Evolutionary conservation across 768 basidiomycete genomes (phyloP).

Genomic region (Tephrocybe rancida): DNA sequence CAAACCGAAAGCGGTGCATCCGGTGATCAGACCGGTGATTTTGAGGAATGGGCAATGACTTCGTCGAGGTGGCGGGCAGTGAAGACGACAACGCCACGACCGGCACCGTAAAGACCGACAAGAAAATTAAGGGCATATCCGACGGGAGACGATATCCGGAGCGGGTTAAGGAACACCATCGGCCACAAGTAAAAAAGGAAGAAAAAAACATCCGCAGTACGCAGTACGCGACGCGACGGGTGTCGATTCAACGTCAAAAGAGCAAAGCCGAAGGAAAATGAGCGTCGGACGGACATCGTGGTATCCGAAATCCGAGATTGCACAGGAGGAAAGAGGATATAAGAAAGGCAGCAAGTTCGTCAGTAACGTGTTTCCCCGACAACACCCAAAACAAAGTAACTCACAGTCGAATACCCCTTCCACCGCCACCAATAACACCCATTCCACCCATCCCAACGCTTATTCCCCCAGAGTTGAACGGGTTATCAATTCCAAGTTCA

Average conservation of each 20-base stretch:
- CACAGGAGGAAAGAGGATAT: conserved; percentile 4
- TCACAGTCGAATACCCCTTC: conserved; percentile 39
- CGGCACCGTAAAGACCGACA: neutral
- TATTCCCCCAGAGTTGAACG: conserved; percentile 34
- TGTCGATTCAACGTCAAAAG: neutral
- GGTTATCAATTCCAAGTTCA: conserved; percentile 34
- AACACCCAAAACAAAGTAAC: conserved; percentile 13
- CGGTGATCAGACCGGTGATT: neutral
- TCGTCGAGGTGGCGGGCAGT: neutral
- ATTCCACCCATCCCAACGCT: conserved; percentile 50
- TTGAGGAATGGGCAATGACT: neutral
- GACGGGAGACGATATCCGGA: neutral
- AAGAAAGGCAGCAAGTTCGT: conserved; percentile 12
- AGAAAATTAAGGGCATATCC: neutral
- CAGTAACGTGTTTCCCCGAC: conserved; percentile 12
- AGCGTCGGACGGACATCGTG: too few relatives aligned
- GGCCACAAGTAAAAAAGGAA: neutral
- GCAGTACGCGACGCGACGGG: conserved; percentile 8
- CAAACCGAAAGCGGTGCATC: neutral
- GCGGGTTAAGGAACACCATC: neutral
- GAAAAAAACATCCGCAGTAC: conserved; percentile 3
- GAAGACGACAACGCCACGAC: neutral
- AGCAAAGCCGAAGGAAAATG: neutral
- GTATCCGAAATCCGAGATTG: neutral
- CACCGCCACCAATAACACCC: conserved; percentile 35